Percentiles rank a stretch among this genome's conserved stretches.
Conservation (phyloP, 352 stramenopile species). For the Phytophthora tubulina region DNA sequence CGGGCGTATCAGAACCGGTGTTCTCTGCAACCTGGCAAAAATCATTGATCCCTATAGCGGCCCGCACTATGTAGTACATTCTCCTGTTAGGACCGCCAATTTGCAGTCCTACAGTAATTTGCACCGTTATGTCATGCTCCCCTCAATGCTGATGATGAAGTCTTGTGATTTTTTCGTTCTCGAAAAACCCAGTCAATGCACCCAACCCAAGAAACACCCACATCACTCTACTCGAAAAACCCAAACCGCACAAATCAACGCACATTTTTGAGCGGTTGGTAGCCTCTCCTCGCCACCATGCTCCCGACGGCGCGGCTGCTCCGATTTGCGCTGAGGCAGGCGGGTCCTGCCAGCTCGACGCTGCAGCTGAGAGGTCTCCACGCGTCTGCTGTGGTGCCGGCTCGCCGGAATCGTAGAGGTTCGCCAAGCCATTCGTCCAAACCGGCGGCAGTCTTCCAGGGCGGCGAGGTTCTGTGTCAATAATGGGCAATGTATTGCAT, state of each 20-base stretch:
- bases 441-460: constrained; percentile 41
- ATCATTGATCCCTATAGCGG: too few species aligned
- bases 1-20: too few species aligned
- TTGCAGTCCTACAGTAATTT: too few species aligned
- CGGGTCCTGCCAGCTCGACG: constrained; percentile 8
- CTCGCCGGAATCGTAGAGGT: constrained; percentile 56
- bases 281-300: constrained; percentile 25
- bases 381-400: constrained; percentile 44
- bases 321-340: constrained; percentile 36
- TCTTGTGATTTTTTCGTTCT: neutral
- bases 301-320: constrained; percentile 29
- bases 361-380: constrained; percentile 49
- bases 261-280: constrained; percentile 38
- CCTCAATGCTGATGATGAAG: too few species aligned
- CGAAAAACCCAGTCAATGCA: neutral
- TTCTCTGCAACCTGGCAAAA: too few species aligned
- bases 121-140: too few species aligned
- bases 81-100: too few species aligned
- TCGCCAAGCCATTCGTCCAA: constrained; percentile 30
- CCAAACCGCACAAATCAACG: neutral
- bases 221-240: neutral
- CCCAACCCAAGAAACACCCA: neutral
- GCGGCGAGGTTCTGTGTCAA: constrained; percentile 40
- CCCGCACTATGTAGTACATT: too few species aligned
- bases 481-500: neutral